These are phyloP conservation scores for Stephanodiscus minutulus DNA, from an alignment of 108 stramenopile genomes.

Conservation along the genomic window DNA sequence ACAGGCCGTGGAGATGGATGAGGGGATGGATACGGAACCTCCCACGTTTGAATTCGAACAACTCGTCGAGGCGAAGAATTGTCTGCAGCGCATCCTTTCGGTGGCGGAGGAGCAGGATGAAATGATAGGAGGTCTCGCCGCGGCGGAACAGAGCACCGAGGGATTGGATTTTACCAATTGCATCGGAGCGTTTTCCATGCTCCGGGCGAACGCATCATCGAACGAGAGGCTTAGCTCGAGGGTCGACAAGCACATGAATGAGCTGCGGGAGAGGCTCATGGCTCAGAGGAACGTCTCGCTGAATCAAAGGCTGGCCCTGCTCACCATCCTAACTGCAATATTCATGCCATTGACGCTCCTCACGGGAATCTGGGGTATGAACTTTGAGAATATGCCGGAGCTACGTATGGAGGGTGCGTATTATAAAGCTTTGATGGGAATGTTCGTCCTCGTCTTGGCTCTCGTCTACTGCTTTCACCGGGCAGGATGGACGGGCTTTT, in stretches of 20 bases:
- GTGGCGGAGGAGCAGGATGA: conserved; percentile 60
- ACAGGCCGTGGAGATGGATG: conserved; percentile 48
- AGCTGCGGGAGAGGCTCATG: conserved; percentile 39
- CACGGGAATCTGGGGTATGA: conserved; percentile 60
- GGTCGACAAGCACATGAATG: conserved; percentile 51
- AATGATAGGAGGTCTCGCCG: conserved; percentile 24
- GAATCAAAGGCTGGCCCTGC: conserved; percentile 44
- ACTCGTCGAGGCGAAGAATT: conserved; percentile 49
- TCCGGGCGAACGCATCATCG: conserved; percentile 41
- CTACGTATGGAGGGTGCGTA: conserved; percentile 40
- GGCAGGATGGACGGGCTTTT: conserved; percentile 39
- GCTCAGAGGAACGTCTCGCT: conserved; percentile 42
- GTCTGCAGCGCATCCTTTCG: conserved; percentile 39
- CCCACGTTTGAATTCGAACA: conserved; percentile 41
- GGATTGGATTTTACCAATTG: conserved; percentile 43
- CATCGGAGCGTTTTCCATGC: conserved; percentile 33
- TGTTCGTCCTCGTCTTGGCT: conserved; percentile 31
- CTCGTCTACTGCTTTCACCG: conserved; percentile 47
- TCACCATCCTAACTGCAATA: conserved; percentile 51
- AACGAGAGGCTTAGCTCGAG: conserved; percentile 49
- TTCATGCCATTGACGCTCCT: conserved; percentile 58
- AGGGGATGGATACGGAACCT: conserved; percentile 40
- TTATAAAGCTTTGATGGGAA: conserved; percentile 21
- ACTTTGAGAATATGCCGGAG: conserved; percentile 56
- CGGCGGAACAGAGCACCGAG: conserved; percentile 42